A percentile compares a stretch with the other conserved stretches of the same genome.
phyloP scores from a whole-genome alignment of 495 filamentous ascomycete genomes.

The Coniosporium apollinis region DNA sequence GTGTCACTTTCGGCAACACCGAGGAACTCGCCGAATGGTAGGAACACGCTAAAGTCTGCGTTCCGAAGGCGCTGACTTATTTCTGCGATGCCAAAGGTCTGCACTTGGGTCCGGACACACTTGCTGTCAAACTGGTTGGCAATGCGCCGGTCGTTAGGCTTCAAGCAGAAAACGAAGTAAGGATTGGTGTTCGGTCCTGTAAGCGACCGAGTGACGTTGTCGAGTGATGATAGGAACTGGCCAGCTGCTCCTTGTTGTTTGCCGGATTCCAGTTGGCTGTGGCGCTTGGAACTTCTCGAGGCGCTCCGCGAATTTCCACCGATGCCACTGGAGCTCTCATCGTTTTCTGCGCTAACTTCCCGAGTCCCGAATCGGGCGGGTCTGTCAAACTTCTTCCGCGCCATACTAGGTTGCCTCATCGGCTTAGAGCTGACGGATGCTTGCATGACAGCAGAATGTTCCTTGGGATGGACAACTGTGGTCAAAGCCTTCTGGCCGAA shows the following conservation, averaged over 20 bases:
- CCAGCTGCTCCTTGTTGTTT: conserved; percentile 70
- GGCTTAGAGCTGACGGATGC: conserved; percentile 92
- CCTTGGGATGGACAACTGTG: conserved; percentile 77
- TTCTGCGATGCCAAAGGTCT: conserved; percentile 91
- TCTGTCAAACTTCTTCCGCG: conserved; percentile 47
- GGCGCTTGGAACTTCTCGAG: conserved; percentile 9
- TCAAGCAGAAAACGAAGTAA: conserved; percentile 93
- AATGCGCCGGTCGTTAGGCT: conserved; percentile 92
- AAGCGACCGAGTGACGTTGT: conserved; percentile 73
- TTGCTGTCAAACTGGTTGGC: conserved; percentile 99
- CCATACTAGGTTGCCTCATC: conserved; percentile 80
- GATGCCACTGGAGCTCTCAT: conserved; percentile 16
- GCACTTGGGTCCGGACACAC: conserved; percentile 84
- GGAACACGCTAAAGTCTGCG: conserved; percentile 87
- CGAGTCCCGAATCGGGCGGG: conserved; percentile 26
- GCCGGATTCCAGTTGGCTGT: conserved; percentile 4
- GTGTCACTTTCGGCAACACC: conserved; percentile 71
- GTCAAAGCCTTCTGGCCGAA: conserved; percentile 89
- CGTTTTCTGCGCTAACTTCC: conserved; percentile 13
- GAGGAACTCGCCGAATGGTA: conserved; percentile 91
- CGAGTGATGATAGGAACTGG: conserved; percentile 78
- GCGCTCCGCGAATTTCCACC: conserved; percentile 26
- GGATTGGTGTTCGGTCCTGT: conserved; percentile 67
- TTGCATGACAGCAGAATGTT: conserved; percentile 84
- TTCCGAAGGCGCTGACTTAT: conserved; percentile 85